Base-by-base conservation (phyloP, 2,329 filamentous ascomycete species). In the Thermothelomyces thermophilus region DNA sequence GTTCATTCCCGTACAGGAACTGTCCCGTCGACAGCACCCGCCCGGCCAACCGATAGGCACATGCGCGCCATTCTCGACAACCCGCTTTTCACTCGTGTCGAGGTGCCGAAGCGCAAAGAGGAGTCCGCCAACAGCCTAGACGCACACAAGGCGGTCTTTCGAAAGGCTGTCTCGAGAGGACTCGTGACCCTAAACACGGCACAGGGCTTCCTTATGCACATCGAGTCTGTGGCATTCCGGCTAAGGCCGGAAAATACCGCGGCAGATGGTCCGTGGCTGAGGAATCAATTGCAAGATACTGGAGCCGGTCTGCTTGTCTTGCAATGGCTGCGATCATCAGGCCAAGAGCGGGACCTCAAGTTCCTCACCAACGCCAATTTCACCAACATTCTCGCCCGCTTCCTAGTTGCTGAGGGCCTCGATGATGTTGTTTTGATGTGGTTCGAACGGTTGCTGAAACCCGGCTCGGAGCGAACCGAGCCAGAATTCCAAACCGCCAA, bases 1-100 rank as follows among this genome's bases (percentile, higher is more conserved):
- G 46, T 33, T 50, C 44, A 58, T 17, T 41, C 56, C 26, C 47
- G 53, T 22, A 19, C 50, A 20, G 2, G 41, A 11, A 10, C 52
- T 20, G 37, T 46, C 30, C 16, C 55, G 40, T n/a, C 33, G 7
- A 33, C 53, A 14, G 7, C 16, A 26, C 57, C 33, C 31, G 60
- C 65, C 43, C 68, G 64, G 5, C 69, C 71, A 5, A 73, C 66
- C 55, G 76, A 72, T 52, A 70, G 68, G 14, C 79, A 82, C 63
- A 62, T 82, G n/a, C 73, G 71, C 50, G 70, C 75, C 30, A 77
- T 82, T 48, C 72, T 82, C 13, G 70, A 73, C 43, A 81, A 80
- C 51, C 78, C 78, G 0, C 66, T 82, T 16, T 80, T 82, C 64
- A 65, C 67, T 40, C 53, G 62, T 46, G 66, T 64, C 55, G 66